Percentiles rank a stretch among this genome's conserved stretches.
Conservation (phyloP, 345 rosid species). For the Citrus trifoliata region DNA sequence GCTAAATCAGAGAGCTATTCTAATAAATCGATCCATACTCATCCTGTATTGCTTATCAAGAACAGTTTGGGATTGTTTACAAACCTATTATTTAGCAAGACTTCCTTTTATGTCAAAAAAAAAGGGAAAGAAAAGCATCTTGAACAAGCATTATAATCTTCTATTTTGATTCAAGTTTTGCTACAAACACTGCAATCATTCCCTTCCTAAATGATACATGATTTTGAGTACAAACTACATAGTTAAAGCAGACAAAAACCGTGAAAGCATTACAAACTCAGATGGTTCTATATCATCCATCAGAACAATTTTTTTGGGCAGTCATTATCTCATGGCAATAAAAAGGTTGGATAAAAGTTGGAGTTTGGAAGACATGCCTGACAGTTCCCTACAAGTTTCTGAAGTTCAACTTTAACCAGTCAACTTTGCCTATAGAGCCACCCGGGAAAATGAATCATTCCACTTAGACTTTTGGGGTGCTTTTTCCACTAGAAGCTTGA, state of each 20-base stretch:
- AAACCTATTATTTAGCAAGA: too few species aligned
- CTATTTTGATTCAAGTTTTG: too few species aligned
- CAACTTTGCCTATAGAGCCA: background rate
- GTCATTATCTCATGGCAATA: background rate
- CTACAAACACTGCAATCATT: too few species aligned
- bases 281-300: background rate
- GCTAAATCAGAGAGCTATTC: too few species aligned
- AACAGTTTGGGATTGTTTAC: too few species aligned
- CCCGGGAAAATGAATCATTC: background rate
- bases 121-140: too few species aligned
- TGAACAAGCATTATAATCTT: too few species aligned
- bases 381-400: background rate
- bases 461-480: background rate
- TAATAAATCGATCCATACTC: too few species aligned
- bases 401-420: background rate
- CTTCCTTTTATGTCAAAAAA: too few species aligned
- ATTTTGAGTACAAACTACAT: too few species aligned
- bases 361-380: background rate
- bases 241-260: background rate
- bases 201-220: too few species aligned
- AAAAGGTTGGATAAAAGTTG: background rate
- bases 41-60: too few species aligned
- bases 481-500: background rate
- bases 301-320: background rate
- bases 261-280: background rate